phyloP scores from a whole-genome alignment of 306 rosid species.

The Begonia masoniana region DNA sequence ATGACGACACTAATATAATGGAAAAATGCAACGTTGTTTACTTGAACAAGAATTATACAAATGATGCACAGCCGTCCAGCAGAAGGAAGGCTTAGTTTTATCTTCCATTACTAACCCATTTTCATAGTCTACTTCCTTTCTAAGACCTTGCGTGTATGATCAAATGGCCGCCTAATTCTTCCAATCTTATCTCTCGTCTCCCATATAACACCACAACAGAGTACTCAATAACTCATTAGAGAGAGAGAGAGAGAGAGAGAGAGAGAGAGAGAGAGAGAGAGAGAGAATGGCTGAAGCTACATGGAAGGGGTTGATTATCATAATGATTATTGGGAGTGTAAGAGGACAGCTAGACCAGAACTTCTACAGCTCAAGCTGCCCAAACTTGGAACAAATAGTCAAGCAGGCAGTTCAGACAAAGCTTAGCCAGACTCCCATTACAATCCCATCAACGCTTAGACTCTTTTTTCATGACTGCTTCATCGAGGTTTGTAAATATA shows the following conservation, averaged over 20 bases:
- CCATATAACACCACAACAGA: too few relatives aligned
- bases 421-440: constrained; percentile 31
- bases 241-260: background rate
- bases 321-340: constrained; percentile 7
- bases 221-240: too few relatives aligned
- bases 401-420: constrained; percentile 47
- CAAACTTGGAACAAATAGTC: constrained; percentile 57
- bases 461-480: constrained; percentile 81
- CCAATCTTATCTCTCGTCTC: too few relatives aligned
- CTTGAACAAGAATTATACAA: too few relatives aligned
- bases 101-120: too few relatives aligned
- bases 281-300: background rate
- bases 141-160: too few relatives aligned
- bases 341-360: constrained; percentile 38
- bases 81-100: too few relatives aligned
- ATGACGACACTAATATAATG: too few relatives aligned
- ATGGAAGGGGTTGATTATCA: background rate
- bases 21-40: too few relatives aligned
- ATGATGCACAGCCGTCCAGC: too few relatives aligned
- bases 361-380: constrained; percentile 48
- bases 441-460: constrained; percentile 64
- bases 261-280: constrained; percentile 1
- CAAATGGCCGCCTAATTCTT: too few relatives aligned
- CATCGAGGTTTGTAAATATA: constrained; percentile 34
- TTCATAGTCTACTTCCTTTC: too few relatives aligned